A percentile compares a stretch with the other conserved stretches of the same genome.
These are phyloP conservation scores for Metarhizium brunneum DNA, from an alignment of 2,329 filamentous ascomycete genomes.

Conservation along the genomic window DNA sequence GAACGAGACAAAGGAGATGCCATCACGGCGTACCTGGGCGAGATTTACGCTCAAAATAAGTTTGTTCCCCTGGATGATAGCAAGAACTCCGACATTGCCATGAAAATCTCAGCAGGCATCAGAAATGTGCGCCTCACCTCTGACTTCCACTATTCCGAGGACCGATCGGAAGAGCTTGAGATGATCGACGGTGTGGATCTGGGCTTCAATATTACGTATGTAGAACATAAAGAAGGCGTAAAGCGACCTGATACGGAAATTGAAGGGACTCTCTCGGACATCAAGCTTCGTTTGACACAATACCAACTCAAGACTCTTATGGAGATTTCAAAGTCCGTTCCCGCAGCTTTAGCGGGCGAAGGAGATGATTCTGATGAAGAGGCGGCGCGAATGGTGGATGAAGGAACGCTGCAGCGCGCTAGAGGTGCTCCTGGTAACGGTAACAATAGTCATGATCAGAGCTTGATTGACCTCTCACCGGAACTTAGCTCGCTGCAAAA, in stretches of 20 bases:
- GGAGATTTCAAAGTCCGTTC: constrained; percentile 79
- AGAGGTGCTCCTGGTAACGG: constrained; percentile 27
- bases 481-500: constrained; percentile 61
- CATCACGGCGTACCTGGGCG: constrained; percentile 86
- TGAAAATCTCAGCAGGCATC: constrained; percentile 85
- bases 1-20: constrained; percentile 67
- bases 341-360: constrained; percentile 64
- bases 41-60: constrained; percentile 93
- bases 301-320: constrained; percentile 84
- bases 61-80: constrained; percentile 80
- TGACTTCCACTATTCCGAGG: constrained; percentile 69
- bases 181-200: constrained; percentile 97
- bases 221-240: constrained; percentile 69
- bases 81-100: constrained; percentile 63
- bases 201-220: constrained; percentile 83
- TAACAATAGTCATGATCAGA: constrained; percentile 25
- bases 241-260: constrained; percentile 88
- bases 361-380: constrained; percentile 67
- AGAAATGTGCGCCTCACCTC: constrained; percentile 88
- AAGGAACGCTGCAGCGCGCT: constrained; percentile 39
- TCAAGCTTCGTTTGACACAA: constrained; percentile 83
- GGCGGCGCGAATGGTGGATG: constrained; percentile 63
- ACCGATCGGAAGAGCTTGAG: constrained; percentile 74
- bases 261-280: constrained; percentile 82
- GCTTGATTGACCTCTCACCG: constrained; percentile 49